Conservation (phyloP, 2,329 filamentous ascomycete genomes). For the Chaetomium globosum region DNA sequence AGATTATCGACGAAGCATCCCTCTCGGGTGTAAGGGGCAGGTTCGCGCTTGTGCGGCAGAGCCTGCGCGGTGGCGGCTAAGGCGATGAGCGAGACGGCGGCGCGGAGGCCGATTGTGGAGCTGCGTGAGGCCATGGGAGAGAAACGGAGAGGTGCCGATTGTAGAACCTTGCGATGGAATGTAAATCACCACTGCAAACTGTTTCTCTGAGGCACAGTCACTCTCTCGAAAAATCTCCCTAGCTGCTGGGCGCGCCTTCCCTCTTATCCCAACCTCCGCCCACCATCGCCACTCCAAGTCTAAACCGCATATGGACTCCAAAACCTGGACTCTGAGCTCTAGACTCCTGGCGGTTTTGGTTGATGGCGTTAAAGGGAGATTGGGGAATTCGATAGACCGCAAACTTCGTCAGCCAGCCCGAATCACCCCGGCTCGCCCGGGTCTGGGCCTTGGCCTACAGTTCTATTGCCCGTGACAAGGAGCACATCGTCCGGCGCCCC, state of each 20-base stretch:
- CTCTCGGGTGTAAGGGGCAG: constrained; percentile 18
- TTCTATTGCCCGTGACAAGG: background rate
- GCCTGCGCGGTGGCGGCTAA: constrained; percentile 27
- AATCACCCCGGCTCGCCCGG: background rate
- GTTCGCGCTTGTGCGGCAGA: constrained; percentile 22
- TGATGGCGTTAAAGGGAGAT: constrained; percentile 17
- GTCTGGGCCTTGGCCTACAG: background rate
- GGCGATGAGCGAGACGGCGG: constrained; percentile 27
- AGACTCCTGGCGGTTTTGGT: background rate
- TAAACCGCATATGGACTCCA: too few species aligned
- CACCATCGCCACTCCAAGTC: background rate
- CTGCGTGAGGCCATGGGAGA: constrained; percentile 18
- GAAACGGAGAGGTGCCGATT: background rate
- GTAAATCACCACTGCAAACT: too few species aligned
- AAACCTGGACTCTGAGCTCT: too few species aligned
- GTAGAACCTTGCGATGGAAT: background rate
- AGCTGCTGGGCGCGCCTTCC: background rate
- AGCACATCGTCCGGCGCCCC: background rate
- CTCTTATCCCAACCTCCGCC: constrained; percentile 5
- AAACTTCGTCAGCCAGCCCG: background rate
- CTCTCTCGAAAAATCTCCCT: background rate
- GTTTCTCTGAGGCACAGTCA: background rate
- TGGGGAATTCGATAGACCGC: constrained; percentile 18
- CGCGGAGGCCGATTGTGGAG: constrained; percentile 11
- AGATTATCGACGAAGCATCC: too few species aligned